Percentiles rank a stretch among this genome's conserved stretches.
phyloP scores from a whole-genome alignment of 805 yeast genomes.

The Brettanomyces bruxellensis region DNA sequence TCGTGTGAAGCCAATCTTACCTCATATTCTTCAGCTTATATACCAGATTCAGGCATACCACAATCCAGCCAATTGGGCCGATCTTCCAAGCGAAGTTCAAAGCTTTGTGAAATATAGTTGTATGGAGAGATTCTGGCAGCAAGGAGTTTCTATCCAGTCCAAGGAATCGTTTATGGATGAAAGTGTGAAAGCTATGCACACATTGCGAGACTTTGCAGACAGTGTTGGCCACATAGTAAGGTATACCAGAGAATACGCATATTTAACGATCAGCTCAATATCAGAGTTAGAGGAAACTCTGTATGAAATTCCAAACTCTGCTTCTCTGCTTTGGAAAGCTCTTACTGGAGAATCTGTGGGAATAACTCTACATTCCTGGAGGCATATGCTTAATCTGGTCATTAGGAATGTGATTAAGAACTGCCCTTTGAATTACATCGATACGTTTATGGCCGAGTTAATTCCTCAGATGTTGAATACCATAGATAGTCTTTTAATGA shows the following conservation, averaged over 20 bases:
- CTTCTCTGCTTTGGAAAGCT: slow-evolving; percentile 70
- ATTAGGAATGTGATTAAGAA: slow-evolving; percentile 78
- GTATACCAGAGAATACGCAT: slow-evolving; percentile 93
- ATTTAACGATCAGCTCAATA: slow-evolving; percentile 80
- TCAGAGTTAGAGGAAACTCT: slow-evolving; percentile 84
- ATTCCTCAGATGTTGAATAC: slow-evolving; percentile 69
- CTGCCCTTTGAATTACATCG: slow-evolving; percentile 69
- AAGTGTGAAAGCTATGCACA: slow-evolving; percentile 86
- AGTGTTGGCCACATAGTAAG: slow-evolving; percentile 93
- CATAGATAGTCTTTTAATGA: slow-evolving; percentile 64
- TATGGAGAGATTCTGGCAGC: slow-evolving; percentile 96
- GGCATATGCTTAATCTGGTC: slow-evolving; percentile 88
- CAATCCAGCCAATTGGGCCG: slow-evolving; percentile 86
- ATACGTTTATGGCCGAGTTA: slow-evolving; percentile 63
- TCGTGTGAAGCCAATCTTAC: slow-evolving; percentile 82
- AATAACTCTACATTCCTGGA: slow-evolving; percentile 91
- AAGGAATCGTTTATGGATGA: slow-evolving; percentile 93
- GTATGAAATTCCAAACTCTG: slow-evolving; percentile 78
- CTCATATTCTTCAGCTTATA: slow-evolving; percentile 78
- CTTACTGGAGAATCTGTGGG: slow-evolving; percentile 82
- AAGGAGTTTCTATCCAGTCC: slow-evolving; percentile 90
- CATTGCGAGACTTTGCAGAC: slow-evolving; percentile 94
- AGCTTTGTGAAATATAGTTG: slow-evolving; percentile 85
- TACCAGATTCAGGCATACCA: slow-evolving; percentile 92
- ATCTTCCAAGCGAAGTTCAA: slow-evolving; percentile 81